Base-by-base conservation (phyloP, 2,329 filamentous ascomycete genomes). In the Trichoderma sp. region DNA sequence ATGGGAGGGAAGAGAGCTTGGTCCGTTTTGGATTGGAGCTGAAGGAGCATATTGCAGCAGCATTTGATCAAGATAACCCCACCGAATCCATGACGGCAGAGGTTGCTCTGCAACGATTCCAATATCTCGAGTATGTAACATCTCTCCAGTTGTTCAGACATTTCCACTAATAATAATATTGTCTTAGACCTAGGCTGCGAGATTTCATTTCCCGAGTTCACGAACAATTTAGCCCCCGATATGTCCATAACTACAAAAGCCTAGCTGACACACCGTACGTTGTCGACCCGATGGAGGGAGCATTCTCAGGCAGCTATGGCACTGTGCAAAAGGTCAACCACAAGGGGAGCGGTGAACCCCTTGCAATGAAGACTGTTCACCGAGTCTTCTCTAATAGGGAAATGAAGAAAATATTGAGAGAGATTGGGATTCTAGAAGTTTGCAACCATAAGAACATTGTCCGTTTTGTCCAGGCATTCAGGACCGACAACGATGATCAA, bases 371-470 rank as follows among this genome's bases (percentile, higher is more conserved):
- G 53, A 57, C 53, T 21, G n/a, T 57, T 24, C 26, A 4, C 26
- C 1, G 6, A 8, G 53, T 57, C 53, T 57, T 28, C 6, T 26
- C 26, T 26, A 26, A 26, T 26, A 57, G n/a, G 12, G 26, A 57
- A n/a, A 8, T 28, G 24, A 58, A 67, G 64, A 67, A 70, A 57
- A 47, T 70, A 6, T 32, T 70, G 8, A 21, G 39, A 47, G 66
- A 70, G 36, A 43, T 70, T 47, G 66, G 56, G 4, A 43, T 34
- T 15, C n/a, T 70, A n/a, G 66, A 70, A 15, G 30, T 34, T 18
- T 70, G 66, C 28, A n/a, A 6, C 12, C 66, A 70, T 30, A 34
- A 34, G 6, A 70, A 70, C 24, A 34, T 70, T 15, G 58, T 70
- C 34, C 24, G 18, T 4, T 32, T 61, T 18, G 36, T 70, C 5